These are phyloP conservation scores for Fusarium sp. DNA, from an alignment of 2,329 filamentous ascomycete genomes.

Conservation along the genomic window DNA sequence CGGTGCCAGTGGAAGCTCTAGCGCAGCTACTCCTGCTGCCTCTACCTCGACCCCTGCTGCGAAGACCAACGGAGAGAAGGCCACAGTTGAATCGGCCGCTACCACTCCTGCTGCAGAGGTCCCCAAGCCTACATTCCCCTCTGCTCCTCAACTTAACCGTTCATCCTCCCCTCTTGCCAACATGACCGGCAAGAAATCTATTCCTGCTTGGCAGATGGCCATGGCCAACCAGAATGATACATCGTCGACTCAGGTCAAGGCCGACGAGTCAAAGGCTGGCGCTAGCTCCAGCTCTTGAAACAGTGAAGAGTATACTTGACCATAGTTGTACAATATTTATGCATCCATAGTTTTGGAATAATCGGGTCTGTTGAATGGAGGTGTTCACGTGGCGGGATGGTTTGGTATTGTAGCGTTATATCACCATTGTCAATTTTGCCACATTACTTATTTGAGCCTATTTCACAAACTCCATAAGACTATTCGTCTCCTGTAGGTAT, in stretches of 20 bases:
- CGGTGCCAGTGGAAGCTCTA: background rate
- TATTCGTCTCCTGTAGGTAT: background rate
- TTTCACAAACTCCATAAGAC: no score
- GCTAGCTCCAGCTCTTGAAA: conserved; percentile 34
- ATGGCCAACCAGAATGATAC: conserved; percentile 66
- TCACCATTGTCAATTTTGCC: conserved; percentile 10
- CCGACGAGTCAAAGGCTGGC: conserved; percentile 43
- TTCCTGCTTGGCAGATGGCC: conserved; percentile 84
- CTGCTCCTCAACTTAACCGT: conserved; percentile 46
- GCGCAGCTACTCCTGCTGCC: conserved; percentile 42
- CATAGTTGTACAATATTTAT: conserved; percentile 37
- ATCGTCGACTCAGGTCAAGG: conserved; percentile 45
- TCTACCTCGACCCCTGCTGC: conserved; percentile 36
- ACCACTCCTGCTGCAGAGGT: conserved; percentile 47
- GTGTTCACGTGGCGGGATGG: conserved; percentile 20
- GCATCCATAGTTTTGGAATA: conserved; percentile 33
- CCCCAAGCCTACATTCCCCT: conserved; percentile 46
- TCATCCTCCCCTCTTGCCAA: conserved; percentile 52
- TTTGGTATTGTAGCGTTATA: conserved; percentile 31
- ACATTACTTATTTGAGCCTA: background rate
- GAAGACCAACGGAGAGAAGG: conserved; percentile 46
- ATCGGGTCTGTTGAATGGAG: conserved; percentile 19
- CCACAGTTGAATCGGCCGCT: conserved; percentile 41
- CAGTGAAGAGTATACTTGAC: conserved; percentile 5
- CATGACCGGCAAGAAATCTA: conserved; percentile 70